Base-by-base conservation (phyloP, 129 eudicot genomes). In the Smallanthus sonchifolius region DNA sequence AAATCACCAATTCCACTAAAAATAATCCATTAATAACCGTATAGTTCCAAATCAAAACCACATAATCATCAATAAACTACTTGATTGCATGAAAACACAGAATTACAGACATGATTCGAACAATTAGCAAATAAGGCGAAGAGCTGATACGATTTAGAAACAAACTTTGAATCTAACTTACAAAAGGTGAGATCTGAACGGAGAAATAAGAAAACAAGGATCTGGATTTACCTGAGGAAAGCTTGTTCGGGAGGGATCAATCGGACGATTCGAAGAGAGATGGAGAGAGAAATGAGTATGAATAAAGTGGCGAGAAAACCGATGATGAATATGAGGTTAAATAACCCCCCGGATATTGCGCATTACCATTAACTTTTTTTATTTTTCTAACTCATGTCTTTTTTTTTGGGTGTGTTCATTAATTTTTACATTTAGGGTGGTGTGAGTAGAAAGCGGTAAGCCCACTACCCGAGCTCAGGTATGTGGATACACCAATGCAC, bases 161-260 rank as follows among this genome's bases (percentile, higher is more conserved):
- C 45, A 69, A 60, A 59, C 0, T 44, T 13, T 77, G 52, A 59
- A 69, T 57, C 63, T 61, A 24, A 14, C 43, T 59, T 44, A 47
- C 37, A 60, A 37, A 77, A 30, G 72, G 20, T 61, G 72, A 79
- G 78, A 79, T 79, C 83, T 66, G 83, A 51, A 13, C 54, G 2
- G 61, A 64, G 24, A 49, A 62, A 47, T 16, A n/a, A 3, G 1
- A 65, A 35, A 30, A 40, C 9, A 59, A 28, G 43, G 74, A 79
- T 79, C 83, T 79, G 24, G 83, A 44, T 65, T 70, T 79, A 79
- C 83, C 83, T 79, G 78, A 72, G 61, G 35, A 55, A 72, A 79
- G 68, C n/a, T 72, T 65, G 62, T 65, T 64, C 3, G 69, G 32
- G 73, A 51, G 40, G 73, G 79, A 65, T 75, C 73, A 38, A 75